Evolutionary conservation across 495 filamentous ascomycete genomes (phyloP), one percentile per base, ranked within the genome.

Genomic region (Bacidia rubella): DNA sequence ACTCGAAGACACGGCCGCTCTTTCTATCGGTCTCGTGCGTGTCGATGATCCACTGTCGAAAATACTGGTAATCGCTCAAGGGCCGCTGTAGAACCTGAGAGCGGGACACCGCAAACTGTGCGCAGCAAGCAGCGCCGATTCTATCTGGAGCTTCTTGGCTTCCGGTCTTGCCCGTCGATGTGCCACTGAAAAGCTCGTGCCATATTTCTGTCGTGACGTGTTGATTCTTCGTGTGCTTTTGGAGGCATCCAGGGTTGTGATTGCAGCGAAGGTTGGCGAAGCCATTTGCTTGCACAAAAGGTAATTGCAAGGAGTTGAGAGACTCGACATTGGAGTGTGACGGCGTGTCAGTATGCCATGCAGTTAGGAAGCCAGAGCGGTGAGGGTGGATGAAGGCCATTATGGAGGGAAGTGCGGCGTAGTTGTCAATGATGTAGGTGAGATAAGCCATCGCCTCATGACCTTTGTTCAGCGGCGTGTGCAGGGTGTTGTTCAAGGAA

Each of bases 11-110:
- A 10, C 67, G 65, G 20, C 67, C 65, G 47, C 66, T 71, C 29
- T 69, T 64, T 25, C 67, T 65, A 57, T 77, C 72, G 7, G 66
- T 57, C 58, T 75, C 50, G 1, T 71, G 60, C 23, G 69, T 75
- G 23, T 64, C 65, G 23, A 82, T 47, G 23, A 86, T 63, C 49
- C 49, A 41, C 41, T 51, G 49, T 15, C 80, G 70, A 61, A 70
- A 82, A 4, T 68, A 66, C 55, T 72, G 45, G 57, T 85, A 86
- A 22, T 79, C 74, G 29, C 65, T 68, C 41, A 62, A 57, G 19
- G 75, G 58, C 20, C 78, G 70, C 47, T 64, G 58, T 0, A 61
- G 63, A 0, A 86, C 68, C 52, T 71, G 69, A 51, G 49, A 51
- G 41, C 49, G 49, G 26, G 49, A 51, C 12, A 27, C 46, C n/a